Conservation (phyloP, 2,329 filamentous ascomycete genomes). For the Aspergillus eucalypticola region DNA sequence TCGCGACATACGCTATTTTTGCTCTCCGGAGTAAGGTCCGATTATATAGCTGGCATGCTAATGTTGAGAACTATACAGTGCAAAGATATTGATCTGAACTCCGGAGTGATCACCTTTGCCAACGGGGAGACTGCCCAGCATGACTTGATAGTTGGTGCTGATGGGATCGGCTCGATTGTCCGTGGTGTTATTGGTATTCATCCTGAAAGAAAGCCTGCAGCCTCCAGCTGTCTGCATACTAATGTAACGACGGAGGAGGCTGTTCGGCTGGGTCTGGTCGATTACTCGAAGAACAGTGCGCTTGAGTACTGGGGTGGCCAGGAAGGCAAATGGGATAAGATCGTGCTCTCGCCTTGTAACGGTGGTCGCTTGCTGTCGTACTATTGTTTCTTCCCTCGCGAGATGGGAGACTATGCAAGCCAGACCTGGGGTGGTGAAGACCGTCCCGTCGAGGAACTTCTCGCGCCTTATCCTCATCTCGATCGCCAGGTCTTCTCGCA, state of each 20-base stretch:
- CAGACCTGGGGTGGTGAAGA: constrained; percentile 61
- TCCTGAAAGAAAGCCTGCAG: constrained; percentile 60
- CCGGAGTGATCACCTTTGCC: constrained; percentile 54
- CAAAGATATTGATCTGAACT: constrained; percentile 54
- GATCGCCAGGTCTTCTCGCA: constrained; percentile 60
- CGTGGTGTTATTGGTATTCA: constrained; percentile 64
- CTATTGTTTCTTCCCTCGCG: constrained; percentile 68
- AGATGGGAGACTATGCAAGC: constrained; percentile 60
- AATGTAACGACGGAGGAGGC: constrained; percentile 66
- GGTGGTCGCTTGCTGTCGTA: constrained; percentile 65
- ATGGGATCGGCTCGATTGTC: constrained; percentile 67
- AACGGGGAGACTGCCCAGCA: constrained; percentile 55
- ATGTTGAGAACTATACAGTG: constrained; percentile 32
- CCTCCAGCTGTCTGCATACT: constrained; percentile 64
- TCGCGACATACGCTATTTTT: neutral
- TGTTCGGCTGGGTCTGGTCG: constrained; percentile 59
- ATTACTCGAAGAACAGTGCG: constrained; percentile 62
- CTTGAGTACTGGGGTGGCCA: constrained; percentile 70
- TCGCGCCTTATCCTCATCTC: constrained; percentile 61
- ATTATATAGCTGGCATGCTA: neutral
- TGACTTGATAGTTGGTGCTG: constrained; percentile 64
- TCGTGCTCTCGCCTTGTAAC: constrained; percentile 69
- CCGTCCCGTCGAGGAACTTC: constrained; percentile 58
- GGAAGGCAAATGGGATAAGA: constrained; percentile 65
- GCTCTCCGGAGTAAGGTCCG: too few species aligned